phyloP scores from a whole-genome alignment of 768 basidiomycete species.

The Suillus subalutaceus region DNA sequence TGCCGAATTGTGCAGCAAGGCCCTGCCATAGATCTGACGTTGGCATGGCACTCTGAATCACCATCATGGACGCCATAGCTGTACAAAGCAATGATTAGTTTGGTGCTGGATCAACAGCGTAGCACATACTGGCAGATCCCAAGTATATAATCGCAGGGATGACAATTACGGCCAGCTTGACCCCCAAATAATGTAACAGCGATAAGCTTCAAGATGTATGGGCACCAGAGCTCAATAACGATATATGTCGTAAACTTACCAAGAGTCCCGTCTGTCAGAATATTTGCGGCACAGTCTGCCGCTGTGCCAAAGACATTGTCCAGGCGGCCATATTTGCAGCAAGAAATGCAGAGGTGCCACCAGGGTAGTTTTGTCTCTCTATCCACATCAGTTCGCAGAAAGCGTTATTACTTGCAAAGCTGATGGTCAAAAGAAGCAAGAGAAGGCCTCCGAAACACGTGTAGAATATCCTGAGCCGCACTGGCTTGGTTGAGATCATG shows the following conservation, averaged over 20 bases:
- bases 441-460: slow-evolving; percentile 2
- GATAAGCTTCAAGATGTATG: slow-evolving; percentile 28
- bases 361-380: slow-evolving; percentile 29
- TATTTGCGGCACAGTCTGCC: slow-evolving; percentile 25
- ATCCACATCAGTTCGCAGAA: slow-evolving; percentile 35
- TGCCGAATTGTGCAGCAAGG: slow-evolving; percentile 4
- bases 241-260: slow-evolving; percentile 21
- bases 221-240: neutral
- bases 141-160: slow-evolving; percentile 10
- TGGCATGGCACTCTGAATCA: neutral
- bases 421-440: slow-evolving; percentile 29
- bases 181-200: slow-evolving; percentile 37
- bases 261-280: slow-evolving; percentile 36
- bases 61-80: neutral
- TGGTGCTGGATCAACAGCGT: neutral
- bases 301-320: slow-evolving; percentile 30
- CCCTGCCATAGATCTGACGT: slow-evolving; percentile 4
- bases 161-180: slow-evolving; percentile 1
- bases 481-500: neutral
- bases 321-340: slow-evolving; percentile 24
- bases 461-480: neutral
- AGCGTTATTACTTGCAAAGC: slow-evolving; percentile 22
- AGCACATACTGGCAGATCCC: slow-evolving; percentile 3
- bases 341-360: slow-evolving; percentile 33
- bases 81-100: neutral